Conservation (phyloP, 192 early-diverging fungal species). For the Umbelopsis ramanniana region DNA sequence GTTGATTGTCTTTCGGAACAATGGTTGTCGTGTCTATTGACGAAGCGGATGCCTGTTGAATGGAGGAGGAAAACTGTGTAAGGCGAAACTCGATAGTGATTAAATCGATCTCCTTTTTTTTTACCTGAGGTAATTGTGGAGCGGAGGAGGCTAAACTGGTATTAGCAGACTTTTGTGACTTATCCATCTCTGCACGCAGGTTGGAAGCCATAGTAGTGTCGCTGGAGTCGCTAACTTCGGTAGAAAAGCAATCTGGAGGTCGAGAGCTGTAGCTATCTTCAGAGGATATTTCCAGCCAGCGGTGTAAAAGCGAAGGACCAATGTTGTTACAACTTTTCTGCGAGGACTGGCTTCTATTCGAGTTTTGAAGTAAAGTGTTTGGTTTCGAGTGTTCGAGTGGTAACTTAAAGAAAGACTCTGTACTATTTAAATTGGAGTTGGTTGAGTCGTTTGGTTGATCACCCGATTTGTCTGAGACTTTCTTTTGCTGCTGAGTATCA, state of each 20-base stretch:
- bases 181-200: conserved; percentile 13
- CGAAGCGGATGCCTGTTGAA: too few relatives aligned
- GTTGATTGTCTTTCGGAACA: too few relatives aligned
- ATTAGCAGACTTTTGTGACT: background rate
- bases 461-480: conserved; percentile 6
- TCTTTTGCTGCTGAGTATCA: conserved; percentile 5
- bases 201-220: conserved; percentile 16
- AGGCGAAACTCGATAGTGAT: too few relatives aligned
- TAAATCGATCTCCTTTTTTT: background rate
- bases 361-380: background rate
- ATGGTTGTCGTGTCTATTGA: too few relatives aligned
- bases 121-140: background rate
- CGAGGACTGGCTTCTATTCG: background rate
- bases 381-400: conserved; percentile 6
- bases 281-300: conserved; percentile 14
- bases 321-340: background rate
- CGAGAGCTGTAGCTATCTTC: conserved; percentile 20
- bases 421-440: background rate
- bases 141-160: background rate
- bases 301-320: background rate
- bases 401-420: conserved; percentile 1
- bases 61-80: too few relatives aligned
- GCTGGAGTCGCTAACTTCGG: conserved; percentile 15
- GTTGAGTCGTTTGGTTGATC: background rate
- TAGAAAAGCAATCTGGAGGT: conserved; percentile 7